Percentiles rank a stretch among this genome's conserved stretches.
These are phyloP conservation scores for Colletotrichum viniferum DNA, from an alignment of 2,329 filamentous ascomycete genomes.

Conservation along the genomic window DNA sequence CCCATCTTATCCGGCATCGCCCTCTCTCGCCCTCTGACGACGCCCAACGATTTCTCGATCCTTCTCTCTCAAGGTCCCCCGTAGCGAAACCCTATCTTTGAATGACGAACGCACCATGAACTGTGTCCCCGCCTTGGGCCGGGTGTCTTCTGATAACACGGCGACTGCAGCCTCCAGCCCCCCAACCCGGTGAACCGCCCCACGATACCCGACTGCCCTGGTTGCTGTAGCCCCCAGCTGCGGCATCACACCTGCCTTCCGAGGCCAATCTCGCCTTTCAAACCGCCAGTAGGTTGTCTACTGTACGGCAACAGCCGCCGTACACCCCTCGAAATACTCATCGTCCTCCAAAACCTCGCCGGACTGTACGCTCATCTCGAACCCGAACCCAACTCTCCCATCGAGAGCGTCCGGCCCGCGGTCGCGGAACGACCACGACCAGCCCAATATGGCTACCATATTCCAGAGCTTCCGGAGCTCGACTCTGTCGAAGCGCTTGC, in stretches of 20 bases:
- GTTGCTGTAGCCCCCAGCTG: background rate
- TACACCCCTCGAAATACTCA: background rate
- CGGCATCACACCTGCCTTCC: background rate
- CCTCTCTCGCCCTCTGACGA: background rate
- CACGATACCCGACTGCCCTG: background rate
- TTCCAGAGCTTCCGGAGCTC: constrained; percentile 69
- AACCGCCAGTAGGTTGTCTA: background rate
- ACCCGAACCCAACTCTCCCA: background rate
- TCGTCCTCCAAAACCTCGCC: background rate
- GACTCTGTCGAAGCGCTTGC: constrained; percentile 85
- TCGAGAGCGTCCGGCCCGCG: background rate
- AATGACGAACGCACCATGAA: constrained; percentile 31
- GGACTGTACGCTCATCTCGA: background rate
- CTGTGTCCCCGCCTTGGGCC: constrained; percentile 37
- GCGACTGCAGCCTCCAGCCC: constrained; percentile 25
- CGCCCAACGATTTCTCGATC: background rate
- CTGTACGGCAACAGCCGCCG: background rate
- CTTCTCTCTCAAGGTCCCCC: background rate
- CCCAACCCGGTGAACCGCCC: constrained; percentile 17
- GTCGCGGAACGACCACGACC: background rate
- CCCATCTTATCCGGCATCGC: background rate
- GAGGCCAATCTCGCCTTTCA: background rate
- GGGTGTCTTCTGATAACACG: constrained; percentile 38
- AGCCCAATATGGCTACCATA: constrained; percentile 70
- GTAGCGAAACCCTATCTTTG: constrained; percentile 2